These are phyloP conservation scores for Xylaria sp. DNA, from an alignment of 495 filamentous ascomycete genomes.

Conservation along the genomic window DNA sequence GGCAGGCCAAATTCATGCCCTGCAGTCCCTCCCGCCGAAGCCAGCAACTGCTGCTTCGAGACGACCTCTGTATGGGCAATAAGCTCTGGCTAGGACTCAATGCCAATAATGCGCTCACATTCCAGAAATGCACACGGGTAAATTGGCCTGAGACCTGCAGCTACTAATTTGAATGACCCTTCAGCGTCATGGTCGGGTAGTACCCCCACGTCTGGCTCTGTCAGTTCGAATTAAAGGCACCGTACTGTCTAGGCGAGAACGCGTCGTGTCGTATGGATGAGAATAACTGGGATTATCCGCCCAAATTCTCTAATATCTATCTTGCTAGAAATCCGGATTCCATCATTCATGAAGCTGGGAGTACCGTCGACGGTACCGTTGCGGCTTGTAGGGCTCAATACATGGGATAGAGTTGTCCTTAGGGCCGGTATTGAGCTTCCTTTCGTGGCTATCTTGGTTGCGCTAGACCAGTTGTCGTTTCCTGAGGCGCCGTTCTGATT, in stretches of 20 bases:
- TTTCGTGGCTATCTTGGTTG: not conserved
- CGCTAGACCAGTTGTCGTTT: not conserved
- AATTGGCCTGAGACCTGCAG: constrained; percentile 27
- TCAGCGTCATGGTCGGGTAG: not conserved
- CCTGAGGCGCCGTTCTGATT: not conserved
- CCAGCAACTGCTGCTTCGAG: constrained; percentile 30
- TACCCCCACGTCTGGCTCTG: constrained; percentile 9
- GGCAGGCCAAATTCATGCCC: constrained; percentile 10
- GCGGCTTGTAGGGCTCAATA: not conserved
- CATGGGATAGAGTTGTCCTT: not conserved
- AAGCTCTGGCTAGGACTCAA: constrained; percentile 31
- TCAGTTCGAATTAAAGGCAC: not conserved
- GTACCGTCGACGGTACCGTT: not conserved
- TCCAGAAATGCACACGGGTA: constrained; percentile 31
- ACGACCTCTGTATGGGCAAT: constrained; percentile 32
- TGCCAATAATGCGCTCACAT: constrained; percentile 30
- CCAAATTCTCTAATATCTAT: constrained; percentile 5
- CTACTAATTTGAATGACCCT: not conserved
- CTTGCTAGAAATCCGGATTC: not conserved
- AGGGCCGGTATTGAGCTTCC: not conserved
- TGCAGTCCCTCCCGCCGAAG: constrained; percentile 25
- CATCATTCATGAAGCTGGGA: not conserved
- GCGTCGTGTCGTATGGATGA: constrained; percentile 6
- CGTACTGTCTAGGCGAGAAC: constrained; percentile 5
- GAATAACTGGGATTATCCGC: not conserved